A percentile compares a stretch with the other conserved stretches of the same genome.
Evolutionary conservation across 2,329 filamentous ascomycete species (phyloP).

Genomic region (Dendryphion nanum): DNA sequence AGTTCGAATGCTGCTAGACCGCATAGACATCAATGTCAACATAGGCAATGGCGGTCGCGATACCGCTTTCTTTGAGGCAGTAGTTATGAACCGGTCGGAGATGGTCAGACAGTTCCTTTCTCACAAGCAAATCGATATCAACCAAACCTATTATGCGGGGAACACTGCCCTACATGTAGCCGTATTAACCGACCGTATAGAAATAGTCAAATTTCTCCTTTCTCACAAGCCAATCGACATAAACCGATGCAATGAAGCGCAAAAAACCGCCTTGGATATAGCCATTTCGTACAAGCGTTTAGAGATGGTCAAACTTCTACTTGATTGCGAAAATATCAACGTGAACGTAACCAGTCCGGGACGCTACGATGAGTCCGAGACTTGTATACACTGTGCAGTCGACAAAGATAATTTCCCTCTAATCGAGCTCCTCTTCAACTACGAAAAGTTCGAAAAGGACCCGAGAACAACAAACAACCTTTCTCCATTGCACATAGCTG

Average conservation of each 20-base stretch:
- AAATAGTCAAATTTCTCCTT: constrained; percentile 3
- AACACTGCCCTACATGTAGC: constrained; percentile 6
- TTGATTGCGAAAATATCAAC: constrained; percentile 2
- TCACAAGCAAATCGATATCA: too few relatives aligned
- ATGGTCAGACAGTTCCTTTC: too few relatives aligned
- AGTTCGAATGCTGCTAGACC: constrained; percentile 2
- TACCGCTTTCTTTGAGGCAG: too few relatives aligned
- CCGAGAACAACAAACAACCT: background rate
- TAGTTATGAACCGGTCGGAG: too few relatives aligned
- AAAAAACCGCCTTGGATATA: constrained; percentile 3
- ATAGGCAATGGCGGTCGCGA: background rate
- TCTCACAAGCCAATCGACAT: background rate
- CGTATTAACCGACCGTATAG: background rate
- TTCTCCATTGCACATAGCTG: background rate
- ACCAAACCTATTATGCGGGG: too few relatives aligned
- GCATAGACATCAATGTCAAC: constrained; percentile 1
- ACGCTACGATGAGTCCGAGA: background rate
- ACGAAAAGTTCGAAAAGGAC: too few relatives aligned
- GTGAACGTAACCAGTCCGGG: constrained; percentile 2
- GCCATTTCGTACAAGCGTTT: background rate
- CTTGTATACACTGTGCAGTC: background rate
- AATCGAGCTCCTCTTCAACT: background rate
- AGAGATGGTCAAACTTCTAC: constrained; percentile 2
- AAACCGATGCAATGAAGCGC: background rate
- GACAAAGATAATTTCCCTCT: background rate